Base-by-base conservation (phyloP, 768 basidiomycete genomes). In the Lenzites betulinus region DNA sequence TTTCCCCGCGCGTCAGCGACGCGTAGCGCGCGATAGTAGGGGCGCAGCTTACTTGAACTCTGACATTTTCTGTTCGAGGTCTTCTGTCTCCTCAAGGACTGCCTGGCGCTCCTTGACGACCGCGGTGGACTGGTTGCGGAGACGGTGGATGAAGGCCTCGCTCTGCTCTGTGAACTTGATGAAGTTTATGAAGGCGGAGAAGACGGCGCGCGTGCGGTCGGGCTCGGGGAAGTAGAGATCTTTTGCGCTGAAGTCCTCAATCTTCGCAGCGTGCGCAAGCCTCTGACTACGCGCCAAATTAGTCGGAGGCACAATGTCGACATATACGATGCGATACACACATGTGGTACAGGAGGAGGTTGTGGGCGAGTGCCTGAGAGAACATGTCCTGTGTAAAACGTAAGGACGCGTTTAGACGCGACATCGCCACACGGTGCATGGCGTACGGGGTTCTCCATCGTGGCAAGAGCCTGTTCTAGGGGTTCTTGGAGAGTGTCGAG, bases 101-200 rank as follows among this genome's bases (percentile, higher is more conserved):
- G 81, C 78, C 44, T 86, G 84, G n/a, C 90, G 79, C 65, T 92
- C 86, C 33, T 83, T 74, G 50, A 84, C 76, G 26, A 89, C 68
- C 13, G 78, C 72, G 18, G 84, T 74, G 12, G 86, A 87, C 59
- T 81, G 78, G 13, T 86, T 83, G 43, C 85, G 81, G 25, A 94
- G 74, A n/a, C 81, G 79, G 56, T 78, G 77, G 18, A 89, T 78
- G 60, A 89, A 86, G 2, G 79, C 73, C 41, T 82, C 79, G 66
- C 85, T 87, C 65, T 92, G 89, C 65, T 88, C 90, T 15, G 86
- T 87, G 72, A 95, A 96, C 73, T 92, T 93, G 73, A 93, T 84
- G 71, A 95, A 93, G 75, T 97, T 97, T 78, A 95, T 92, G 66
- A 96, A 90, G 2, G 90, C 93, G 36, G 92, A 92, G 63, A 97